Conservation (phyloP, 2,329 filamentous ascomycete genomes). For the Myriosclerotinia scirpicola region DNA sequence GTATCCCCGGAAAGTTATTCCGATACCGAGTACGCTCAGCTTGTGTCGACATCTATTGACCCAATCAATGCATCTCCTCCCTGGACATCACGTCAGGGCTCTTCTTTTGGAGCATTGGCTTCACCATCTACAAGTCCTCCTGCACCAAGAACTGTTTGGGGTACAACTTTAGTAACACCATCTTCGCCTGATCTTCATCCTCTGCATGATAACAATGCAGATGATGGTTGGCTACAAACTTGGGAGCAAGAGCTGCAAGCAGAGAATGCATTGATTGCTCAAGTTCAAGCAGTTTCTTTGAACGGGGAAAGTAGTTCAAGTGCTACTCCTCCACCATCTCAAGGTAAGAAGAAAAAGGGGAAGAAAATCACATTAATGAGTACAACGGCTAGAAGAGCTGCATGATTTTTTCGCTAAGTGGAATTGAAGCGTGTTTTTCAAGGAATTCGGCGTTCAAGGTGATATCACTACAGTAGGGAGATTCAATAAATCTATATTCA, state of each 20-base stretch:
- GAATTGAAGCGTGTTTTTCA: conserved; percentile 9
- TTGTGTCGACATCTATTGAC: conserved; percentile 50
- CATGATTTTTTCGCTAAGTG: conserved; percentile 33
- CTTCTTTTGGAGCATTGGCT: conserved; percentile 67
- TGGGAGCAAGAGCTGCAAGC: conserved; percentile 75
- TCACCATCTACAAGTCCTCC: conserved; percentile 80
- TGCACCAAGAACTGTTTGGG: conserved; percentile 82
- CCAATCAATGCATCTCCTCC: conserved; percentile 49
- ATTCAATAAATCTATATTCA: conserved; percentile 18
- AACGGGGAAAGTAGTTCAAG: conserved; percentile 34
- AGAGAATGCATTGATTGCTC: conserved; percentile 58
- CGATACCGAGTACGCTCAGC: conserved; percentile 68
- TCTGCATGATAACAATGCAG: conserved; percentile 41
- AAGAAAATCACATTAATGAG: conserved; percentile 74
- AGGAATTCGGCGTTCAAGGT: conserved; percentile 17
- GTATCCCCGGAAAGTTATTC: conserved; percentile 50
- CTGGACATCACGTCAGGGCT: conserved; percentile 55
- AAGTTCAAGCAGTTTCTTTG: conserved; percentile 56
- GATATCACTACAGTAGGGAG: conserved; percentile 15
- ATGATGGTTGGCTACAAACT: conserved; percentile 85
- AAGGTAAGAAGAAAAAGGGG: conserved; percentile 64
- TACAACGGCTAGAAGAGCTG: conserved; percentile 49
- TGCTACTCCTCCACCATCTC: conserved; percentile 13
- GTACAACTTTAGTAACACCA: conserved; percentile 68
- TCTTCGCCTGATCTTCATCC: conserved; percentile 55